These are phyloP conservation scores for Dactylella cylindrospora DNA, from an alignment of 2,329 filamentous ascomycete species.

Conservation along the genomic window DNA sequence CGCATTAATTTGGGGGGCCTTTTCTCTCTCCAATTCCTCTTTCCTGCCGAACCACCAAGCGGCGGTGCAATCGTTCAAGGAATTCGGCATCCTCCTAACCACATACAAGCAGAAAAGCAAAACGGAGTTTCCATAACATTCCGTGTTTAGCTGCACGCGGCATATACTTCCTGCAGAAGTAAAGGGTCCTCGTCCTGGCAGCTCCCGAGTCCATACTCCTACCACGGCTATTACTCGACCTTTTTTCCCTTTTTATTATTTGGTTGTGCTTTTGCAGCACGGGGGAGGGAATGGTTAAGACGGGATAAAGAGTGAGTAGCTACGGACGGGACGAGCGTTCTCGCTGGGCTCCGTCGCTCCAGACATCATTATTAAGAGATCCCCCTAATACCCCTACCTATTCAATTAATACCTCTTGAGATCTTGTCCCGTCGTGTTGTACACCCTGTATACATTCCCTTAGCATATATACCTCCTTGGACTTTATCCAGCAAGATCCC, in stretches of 20 bases:
- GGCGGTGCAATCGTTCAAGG: conserved; percentile 32
- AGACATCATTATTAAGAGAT: conserved; percentile 8
- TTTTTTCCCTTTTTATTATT: conserved; percentile 11
- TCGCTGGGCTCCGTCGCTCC: neutral
- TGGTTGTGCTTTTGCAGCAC: conserved; percentile 11
- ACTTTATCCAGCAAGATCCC: conserved; percentile 42
- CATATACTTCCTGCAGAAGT: conserved; percentile 40
- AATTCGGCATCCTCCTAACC: conserved; percentile 32
- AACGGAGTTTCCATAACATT: conserved; percentile 35
- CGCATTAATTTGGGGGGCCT: no score
- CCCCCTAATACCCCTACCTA: conserved; percentile 8
- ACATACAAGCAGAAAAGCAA: conserved; percentile 29
- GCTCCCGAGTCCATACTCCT: conserved; percentile 10
- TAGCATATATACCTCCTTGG: no score
- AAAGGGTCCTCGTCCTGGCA: conserved; percentile 16
- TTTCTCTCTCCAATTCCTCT: conserved; percentile 5
- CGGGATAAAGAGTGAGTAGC: conserved; percentile 23
- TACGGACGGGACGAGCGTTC: conserved; percentile 7
- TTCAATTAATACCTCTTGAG: conserved; percentile 39
- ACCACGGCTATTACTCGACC: neutral
- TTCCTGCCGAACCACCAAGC: conserved; percentile 27
- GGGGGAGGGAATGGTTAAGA: conserved; percentile 43
- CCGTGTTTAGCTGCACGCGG: conserved; percentile 43
- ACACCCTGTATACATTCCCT: conserved; percentile 25
- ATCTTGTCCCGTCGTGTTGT: conserved; percentile 40